phyloP scores from a whole-genome alignment of 768 basidiomycete species.

The Pleurotus tuoliensis region DNA sequence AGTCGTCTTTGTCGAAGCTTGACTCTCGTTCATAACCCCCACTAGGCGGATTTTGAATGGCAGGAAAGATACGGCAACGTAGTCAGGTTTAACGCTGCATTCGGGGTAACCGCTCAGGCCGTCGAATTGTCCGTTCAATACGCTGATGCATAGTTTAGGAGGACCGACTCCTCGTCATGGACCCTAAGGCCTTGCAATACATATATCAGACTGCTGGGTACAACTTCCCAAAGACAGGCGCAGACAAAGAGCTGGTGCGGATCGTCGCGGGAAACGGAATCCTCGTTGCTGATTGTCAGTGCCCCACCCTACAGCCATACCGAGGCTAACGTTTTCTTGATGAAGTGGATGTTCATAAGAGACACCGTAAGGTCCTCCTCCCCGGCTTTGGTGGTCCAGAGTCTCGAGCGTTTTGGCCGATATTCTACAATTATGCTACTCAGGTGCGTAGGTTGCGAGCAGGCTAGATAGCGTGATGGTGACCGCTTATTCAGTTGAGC shows the following conservation, averaged over 20 bases:
- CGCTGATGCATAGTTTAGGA: background rate
- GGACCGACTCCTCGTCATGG: background rate
- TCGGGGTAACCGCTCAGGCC: too few species aligned
- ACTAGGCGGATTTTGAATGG: background rate
- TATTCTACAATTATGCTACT: constrained; percentile 35
- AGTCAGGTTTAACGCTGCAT: too few species aligned
- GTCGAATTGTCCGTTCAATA: too few species aligned
- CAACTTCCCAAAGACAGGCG: background rate
- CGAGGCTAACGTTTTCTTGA: too few species aligned
- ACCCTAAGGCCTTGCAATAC: background rate
- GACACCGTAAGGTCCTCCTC: constrained; percentile 42
- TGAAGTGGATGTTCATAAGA: constrained; percentile 36
- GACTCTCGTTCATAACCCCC: constrained; percentile 10
- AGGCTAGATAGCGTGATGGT: background rate
- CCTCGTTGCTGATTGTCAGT: constrained; percentile 32
- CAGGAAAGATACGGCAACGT: too few species aligned
- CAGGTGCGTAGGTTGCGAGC: constrained; percentile 16
- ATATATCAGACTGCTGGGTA: background rate
- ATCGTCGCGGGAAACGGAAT: background rate
- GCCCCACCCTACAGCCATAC: background rate
- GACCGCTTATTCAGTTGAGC: constrained; percentile 32
- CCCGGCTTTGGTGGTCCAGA: constrained; percentile 44
- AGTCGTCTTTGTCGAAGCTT: background rate
- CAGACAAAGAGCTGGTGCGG: background rate
- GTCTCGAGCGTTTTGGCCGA: constrained; percentile 31